Conservation (phyloP, 176 grass and related monocot species). For the Eleusine indica region DNA sequence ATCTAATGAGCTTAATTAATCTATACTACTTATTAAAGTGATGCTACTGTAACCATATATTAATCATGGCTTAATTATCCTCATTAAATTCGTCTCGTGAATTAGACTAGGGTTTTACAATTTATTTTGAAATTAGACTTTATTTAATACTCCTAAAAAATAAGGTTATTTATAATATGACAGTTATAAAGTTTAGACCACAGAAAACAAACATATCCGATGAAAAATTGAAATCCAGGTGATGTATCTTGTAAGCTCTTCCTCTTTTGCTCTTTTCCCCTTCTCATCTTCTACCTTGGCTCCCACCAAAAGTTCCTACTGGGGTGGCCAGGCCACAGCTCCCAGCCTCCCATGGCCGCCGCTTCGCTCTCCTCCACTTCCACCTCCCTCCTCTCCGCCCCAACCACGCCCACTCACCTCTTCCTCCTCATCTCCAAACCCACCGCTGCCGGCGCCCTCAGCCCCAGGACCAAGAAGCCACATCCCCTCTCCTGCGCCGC, state of each 20-base stretch:
- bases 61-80: too few relatives aligned
- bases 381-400: background rate
- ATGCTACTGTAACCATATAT: too few relatives aligned
- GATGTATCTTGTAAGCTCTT: background rate
- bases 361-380: background rate
- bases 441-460: background rate
- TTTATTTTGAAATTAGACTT: too few relatives aligned
- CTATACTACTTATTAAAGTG: too few relatives aligned
- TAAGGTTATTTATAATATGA: too few relatives aligned
- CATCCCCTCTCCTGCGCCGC: slow-evolving; percentile 29
- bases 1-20: too few relatives aligned
- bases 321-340: background rate
- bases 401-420: background rate
- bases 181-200: too few relatives aligned
- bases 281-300: background rate
- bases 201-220: too few relatives aligned
- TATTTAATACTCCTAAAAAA: too few relatives aligned
- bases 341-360: slow-evolving; percentile 36
- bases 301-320: background rate
- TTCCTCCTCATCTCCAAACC: background rate
- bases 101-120: too few relatives aligned
- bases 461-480: background rate
- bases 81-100: too few relatives aligned
- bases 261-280: background rate
- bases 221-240: too few relatives aligned